These are phyloP conservation scores for Leccinum sublutescens DNA, from an alignment of 768 basidiomycete species.

Conservation along the genomic window DNA sequence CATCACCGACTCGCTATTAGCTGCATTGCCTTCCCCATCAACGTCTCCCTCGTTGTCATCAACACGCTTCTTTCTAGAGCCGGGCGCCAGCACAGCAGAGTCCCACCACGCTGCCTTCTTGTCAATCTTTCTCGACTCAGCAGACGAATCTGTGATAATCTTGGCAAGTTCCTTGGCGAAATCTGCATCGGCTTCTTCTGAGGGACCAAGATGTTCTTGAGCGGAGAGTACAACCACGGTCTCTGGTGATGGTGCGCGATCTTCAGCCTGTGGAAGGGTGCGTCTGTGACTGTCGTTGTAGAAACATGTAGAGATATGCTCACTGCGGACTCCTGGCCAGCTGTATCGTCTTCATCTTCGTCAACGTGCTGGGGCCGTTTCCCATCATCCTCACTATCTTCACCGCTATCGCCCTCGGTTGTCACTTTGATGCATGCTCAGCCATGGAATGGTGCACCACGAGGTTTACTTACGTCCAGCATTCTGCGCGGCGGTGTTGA, in stretches of 20 bases:
- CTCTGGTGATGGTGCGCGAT: constrained; percentile 83
- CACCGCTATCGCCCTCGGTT: constrained; percentile 41
- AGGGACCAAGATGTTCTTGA: constrained; percentile 76
- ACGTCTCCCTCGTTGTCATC: constrained; percentile 59
- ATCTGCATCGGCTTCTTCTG: constrained; percentile 87
- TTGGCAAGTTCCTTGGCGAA: constrained; percentile 96
- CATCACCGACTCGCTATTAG: constrained; percentile 53
- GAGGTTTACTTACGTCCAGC: constrained; percentile 45
- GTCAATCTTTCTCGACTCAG: constrained; percentile 82
- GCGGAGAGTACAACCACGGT: constrained; percentile 67
- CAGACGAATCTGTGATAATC: constrained; percentile 85
- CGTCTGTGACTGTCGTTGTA: not conserved
- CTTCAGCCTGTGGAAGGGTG: constrained; percentile 40
- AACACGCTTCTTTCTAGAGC: constrained; percentile 59
- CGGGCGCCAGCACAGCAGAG: constrained; percentile 71
- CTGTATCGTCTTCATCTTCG: constrained; percentile 61
- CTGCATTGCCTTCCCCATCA: constrained; percentile 36
- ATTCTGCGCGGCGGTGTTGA: constrained; percentile 63
- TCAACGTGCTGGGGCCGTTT: constrained; percentile 49
- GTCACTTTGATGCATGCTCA: constrained; percentile 30
- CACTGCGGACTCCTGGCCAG: constrained; percentile 53
- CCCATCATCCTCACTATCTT: constrained; percentile 51
- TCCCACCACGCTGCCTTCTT: constrained; percentile 92
- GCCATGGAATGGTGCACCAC: constrained; percentile 3
- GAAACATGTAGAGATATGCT: constrained; percentile 20